A percentile compares a stretch with the other conserved stretches of the same genome.
Evolutionary conservation across 768 basidiomycete species (phyloP).

Genomic region (Pleurotus eryngii): DNA sequence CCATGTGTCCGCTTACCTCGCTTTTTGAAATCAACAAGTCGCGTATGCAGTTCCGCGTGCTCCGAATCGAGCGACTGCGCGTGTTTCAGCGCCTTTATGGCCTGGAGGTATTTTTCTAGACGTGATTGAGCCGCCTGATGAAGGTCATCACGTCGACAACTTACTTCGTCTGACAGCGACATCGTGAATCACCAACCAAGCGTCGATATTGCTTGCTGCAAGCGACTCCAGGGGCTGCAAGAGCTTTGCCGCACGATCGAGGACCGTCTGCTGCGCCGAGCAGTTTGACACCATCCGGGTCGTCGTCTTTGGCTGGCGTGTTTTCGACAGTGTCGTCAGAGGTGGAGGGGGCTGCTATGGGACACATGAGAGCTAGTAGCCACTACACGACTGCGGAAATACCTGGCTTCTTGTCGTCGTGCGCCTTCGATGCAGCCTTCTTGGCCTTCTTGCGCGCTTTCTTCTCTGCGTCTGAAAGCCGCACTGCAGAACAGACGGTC

Average conservation of each 20-base stretch:
- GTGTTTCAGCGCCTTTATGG: conserved; percentile 59
- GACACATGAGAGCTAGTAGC: conserved; percentile 2
- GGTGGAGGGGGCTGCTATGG: conserved; percentile 26
- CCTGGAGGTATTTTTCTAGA: conserved; percentile 81
- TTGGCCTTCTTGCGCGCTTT: conserved; percentile 87
- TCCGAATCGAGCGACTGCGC: conserved; percentile 52
- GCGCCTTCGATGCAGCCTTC: conserved; percentile 64
- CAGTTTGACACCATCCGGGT: conserved; percentile 77
- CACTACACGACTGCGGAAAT: conserved; percentile 12
- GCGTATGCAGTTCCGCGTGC: conserved; percentile 67
- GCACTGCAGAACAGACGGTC: conserved; percentile 23
- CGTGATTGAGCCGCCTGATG: background rate
- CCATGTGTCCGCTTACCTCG: conserved; percentile 32
- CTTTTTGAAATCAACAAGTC: conserved; percentile 61
- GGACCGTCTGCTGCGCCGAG: conserved; percentile 55
- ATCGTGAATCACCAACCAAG: conserved; percentile 76
- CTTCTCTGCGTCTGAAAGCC: conserved; percentile 62
- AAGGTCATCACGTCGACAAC: conserved; percentile 19
- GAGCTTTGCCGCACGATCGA: conserved; percentile 74
- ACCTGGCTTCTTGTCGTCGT: conserved; percentile 77
- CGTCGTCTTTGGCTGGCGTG: conserved; percentile 65
- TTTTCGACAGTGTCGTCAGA: conserved; percentile 75
- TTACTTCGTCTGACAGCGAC: conserved; percentile 79
- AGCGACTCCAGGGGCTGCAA: conserved; percentile 59
- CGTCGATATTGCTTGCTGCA: conserved; percentile 52